Conservation (phyloP, 169 alveolate species). For the Blepharisma undulans region DNA sequence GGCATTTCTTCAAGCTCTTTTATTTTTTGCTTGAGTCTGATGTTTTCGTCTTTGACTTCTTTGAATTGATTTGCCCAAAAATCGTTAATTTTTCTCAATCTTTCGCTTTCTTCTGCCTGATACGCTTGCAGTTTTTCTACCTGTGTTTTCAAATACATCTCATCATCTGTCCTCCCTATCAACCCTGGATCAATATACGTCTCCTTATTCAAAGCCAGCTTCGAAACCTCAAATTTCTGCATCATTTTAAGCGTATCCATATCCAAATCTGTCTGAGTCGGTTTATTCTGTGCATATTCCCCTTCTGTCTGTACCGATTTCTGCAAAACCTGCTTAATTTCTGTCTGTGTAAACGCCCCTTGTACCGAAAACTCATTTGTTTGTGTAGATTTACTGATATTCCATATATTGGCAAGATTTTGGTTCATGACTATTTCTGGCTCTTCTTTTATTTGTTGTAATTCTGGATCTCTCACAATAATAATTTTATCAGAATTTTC, state of each 20-base stretch:
- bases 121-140: slow-evolving; percentile 8
- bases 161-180: neutral
- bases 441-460: neutral
- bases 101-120: neutral
- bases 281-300: neutral
- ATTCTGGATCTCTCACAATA: neutral
- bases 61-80: slow-evolving; percentile 34
- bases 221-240: neutral
- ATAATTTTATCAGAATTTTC: neutral
- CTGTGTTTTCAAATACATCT: neutral
- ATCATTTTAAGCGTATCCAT: slow-evolving; percentile 1
- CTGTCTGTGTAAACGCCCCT: neutral
- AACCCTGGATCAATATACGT: neutral
- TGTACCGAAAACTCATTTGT: neutral
- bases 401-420: neutral
- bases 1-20: slow-evolving; percentile 16
- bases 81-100: slow-evolving; percentile 12
- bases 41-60: slow-evolving; percentile 30
- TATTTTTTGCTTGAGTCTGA: neutral
- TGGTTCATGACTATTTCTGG: neutral
- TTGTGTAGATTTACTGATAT: neutral
- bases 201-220: neutral
- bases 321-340: neutral
- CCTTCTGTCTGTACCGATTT: slow-evolving; percentile 21
- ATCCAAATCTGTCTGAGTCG: neutral